These are phyloP conservation scores for Parathielavia hyrcaniae DNA, from an alignment of 495 filamentous ascomycete genomes.

Conservation along the genomic window DNA sequence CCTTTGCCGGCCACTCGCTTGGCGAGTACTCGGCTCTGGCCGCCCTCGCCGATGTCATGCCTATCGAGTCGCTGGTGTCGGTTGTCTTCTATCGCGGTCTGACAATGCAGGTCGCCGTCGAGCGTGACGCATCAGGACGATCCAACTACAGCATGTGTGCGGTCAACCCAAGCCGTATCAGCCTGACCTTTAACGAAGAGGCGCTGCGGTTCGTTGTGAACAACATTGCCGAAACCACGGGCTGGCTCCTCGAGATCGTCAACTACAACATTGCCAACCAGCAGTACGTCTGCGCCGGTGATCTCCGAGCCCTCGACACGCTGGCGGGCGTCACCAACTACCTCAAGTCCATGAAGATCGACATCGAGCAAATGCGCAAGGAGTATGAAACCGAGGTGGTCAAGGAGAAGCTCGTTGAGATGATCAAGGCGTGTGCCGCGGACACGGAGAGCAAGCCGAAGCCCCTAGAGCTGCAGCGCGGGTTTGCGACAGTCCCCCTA, in stretches of 20 bases:
- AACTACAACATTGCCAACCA: constrained; percentile 98
- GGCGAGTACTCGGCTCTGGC: constrained; percentile 98
- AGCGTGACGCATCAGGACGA: constrained; percentile 84
- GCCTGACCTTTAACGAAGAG: constrained; percentile 95
- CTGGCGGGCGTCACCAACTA: constrained; percentile 89
- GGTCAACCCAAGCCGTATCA: constrained; percentile 95
- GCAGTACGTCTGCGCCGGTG: constrained; percentile 97
- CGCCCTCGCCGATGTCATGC: constrained; percentile 96
- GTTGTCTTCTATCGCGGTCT: constrained; percentile 98
- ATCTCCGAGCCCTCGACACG: constrained; percentile 91
- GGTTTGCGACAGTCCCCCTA: constrained; percentile 94
- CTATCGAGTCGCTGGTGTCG: constrained; percentile 94
- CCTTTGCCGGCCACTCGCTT: constrained; percentile 94
- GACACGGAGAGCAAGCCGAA: constrained; percentile 80
- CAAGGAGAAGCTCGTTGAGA: constrained; percentile 45
- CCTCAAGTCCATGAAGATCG: constrained; percentile 90
- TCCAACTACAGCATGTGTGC: constrained; percentile 99
- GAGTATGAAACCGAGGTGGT: constrained; percentile 68
- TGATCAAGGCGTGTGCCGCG: constrained; percentile 78
- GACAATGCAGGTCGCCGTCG: constrained; percentile 99
- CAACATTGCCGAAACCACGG: constrained; percentile 84
- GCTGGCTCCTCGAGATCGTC: constrained; percentile 96
- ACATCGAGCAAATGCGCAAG: constrained; percentile 86
- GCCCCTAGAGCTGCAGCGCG: constrained; percentile 82
- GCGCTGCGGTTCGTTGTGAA: constrained; percentile 92